Conservation (phyloP, 2,329 filamentous ascomycete species). For the Sphaerulina vaccinii region DNA sequence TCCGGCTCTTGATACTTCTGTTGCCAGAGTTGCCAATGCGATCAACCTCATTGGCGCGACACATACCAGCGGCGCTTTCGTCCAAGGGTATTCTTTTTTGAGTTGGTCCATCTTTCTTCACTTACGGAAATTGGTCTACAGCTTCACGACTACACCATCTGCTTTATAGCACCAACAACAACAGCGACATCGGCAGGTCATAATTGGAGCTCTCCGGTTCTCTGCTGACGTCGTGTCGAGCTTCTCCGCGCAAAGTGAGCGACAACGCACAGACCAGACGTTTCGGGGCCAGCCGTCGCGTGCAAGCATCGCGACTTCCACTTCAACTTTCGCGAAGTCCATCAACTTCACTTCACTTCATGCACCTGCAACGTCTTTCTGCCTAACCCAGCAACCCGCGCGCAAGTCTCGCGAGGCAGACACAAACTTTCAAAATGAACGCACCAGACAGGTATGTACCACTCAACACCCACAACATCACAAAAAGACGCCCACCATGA, state of each 20-base stretch:
- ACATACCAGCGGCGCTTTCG: constrained; percentile 56
- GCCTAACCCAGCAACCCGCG: not conserved
- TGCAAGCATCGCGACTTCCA: constrained; percentile 2
- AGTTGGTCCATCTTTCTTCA: constrained; percentile 23
- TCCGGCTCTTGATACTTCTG: constrained; percentile 57
- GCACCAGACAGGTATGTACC: constrained; percentile 52
- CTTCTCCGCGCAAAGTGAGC: constrained; percentile 1
- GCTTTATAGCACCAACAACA: not conserved
- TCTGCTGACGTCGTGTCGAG: constrained; percentile 10
- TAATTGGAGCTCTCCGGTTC: not conserved
- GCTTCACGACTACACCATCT: not conserved
- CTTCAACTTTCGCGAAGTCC: constrained; percentile 4
- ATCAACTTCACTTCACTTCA: constrained; percentile 13
- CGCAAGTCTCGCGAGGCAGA: constrained; percentile 22
- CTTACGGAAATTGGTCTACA: not conserved
- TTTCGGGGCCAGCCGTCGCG: not conserved
- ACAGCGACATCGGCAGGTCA: constrained; percentile 18
- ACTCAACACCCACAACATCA: constrained; percentile 6
- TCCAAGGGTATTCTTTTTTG: constrained; percentile 57
- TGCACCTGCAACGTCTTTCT: not conserved
- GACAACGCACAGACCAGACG: not conserved
- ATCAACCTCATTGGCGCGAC: constrained; percentile 70
- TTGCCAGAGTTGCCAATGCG: constrained; percentile 55
- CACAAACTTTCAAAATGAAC: constrained; percentile 47
- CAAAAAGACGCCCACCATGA: constrained; percentile 15